Evolutionary conservation across 495 filamentous ascomycete species (phyloP).

Genomic region (Penicillium angulare): DNA sequence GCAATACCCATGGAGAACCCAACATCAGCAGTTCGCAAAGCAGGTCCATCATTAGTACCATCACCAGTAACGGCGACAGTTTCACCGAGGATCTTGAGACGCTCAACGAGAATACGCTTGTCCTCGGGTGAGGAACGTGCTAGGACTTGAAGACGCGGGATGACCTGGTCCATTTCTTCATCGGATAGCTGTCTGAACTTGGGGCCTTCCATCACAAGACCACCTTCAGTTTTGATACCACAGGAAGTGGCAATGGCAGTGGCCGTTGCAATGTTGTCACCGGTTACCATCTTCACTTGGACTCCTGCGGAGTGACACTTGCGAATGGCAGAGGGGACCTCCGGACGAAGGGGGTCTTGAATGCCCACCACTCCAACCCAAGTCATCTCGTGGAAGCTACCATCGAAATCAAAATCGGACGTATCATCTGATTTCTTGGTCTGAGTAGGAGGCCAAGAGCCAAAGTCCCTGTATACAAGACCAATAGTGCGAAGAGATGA

Average conservation of each 20-base stretch:
- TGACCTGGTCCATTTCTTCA: conserved; percentile 64
- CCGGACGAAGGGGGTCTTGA: conserved; percentile 66
- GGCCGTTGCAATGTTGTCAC: conserved; percentile 81
- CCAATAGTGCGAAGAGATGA: conserved; percentile 63
- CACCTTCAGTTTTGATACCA: conserved; percentile 74
- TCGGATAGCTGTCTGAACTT: conserved; percentile 76
- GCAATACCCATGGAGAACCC: conserved; percentile 93
- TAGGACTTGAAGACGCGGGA: conserved; percentile 77
- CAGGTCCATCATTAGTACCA: conserved; percentile 87
- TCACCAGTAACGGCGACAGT: conserved; percentile 89
- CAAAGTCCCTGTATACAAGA: conserved; percentile 62
- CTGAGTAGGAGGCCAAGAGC: conserved; percentile 57
- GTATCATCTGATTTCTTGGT: conserved; percentile 46
- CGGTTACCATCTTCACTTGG: conserved; percentile 84
- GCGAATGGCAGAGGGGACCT: conserved; percentile 72
- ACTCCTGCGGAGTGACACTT: conserved; percentile 77
- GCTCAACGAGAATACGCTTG: conserved; percentile 75
- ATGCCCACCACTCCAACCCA: conserved; percentile 65
- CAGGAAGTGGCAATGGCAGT: conserved; percentile 80
- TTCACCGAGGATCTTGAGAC: conserved; percentile 70
- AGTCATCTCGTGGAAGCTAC: conserved; percentile 57
- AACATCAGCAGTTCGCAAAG: conserved; percentile 80
- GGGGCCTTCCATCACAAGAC: conserved; percentile 79
- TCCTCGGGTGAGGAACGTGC: conserved; percentile 87
- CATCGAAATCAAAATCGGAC: conserved; percentile 53